Evolutionary conservation across 2,329 filamentous ascomycete species (phyloP).

Genomic region (Claviceps sp.): DNA sequence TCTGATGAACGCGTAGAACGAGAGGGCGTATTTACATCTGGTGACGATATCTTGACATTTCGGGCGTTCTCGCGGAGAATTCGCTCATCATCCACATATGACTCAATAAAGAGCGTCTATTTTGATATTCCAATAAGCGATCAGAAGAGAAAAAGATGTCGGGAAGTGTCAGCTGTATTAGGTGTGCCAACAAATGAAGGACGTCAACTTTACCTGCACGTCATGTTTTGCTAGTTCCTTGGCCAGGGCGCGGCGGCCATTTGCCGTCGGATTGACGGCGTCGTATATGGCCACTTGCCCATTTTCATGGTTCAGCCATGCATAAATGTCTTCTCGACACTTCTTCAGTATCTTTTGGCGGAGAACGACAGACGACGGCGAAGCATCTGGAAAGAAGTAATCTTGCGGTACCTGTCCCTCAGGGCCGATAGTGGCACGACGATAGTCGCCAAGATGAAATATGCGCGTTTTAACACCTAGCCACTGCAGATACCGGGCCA

Average conservation of each 20-base stretch:
- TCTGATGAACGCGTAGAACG: not conserved
- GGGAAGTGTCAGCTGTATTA: not conserved
- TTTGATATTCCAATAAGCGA: not conserved
- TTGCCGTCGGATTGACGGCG: slow-evolving; percentile 83
- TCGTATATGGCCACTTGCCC: slow-evolving; percentile 98
- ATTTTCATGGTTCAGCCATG: slow-evolving; percentile 92
- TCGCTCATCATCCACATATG: slow-evolving; percentile 79
- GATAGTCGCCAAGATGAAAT: slow-evolving; percentile 94
- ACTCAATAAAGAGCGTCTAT: slow-evolving; percentile 92
- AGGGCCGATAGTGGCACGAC: slow-evolving; percentile 75
- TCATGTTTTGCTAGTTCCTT: slow-evolving; percentile 98
- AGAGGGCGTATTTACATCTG: slow-evolving; percentile 51
- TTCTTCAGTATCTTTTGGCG: slow-evolving; percentile 96
- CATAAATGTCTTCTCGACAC: slow-evolving; percentile 92
- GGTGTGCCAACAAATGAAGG: not conserved
- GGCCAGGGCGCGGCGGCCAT: slow-evolving; percentile 68
- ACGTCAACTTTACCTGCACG: slow-evolving; percentile 49
- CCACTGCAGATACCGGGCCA: slow-evolving; percentile 92
- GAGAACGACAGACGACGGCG: slow-evolving; percentile 79
- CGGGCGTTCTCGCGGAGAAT: slow-evolving; percentile 95
- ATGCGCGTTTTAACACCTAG: slow-evolving; percentile 95
- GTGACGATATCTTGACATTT: slow-evolving; percentile 94
- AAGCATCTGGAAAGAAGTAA: slow-evolving; percentile 95
- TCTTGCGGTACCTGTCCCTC: slow-evolving; percentile 83
- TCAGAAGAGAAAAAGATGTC: too few relatives aligned